These are phyloP conservation scores for Colletotrichum eleusines DNA, from an alignment of 2,329 filamentous ascomycete genomes.

Conservation along the genomic window DNA sequence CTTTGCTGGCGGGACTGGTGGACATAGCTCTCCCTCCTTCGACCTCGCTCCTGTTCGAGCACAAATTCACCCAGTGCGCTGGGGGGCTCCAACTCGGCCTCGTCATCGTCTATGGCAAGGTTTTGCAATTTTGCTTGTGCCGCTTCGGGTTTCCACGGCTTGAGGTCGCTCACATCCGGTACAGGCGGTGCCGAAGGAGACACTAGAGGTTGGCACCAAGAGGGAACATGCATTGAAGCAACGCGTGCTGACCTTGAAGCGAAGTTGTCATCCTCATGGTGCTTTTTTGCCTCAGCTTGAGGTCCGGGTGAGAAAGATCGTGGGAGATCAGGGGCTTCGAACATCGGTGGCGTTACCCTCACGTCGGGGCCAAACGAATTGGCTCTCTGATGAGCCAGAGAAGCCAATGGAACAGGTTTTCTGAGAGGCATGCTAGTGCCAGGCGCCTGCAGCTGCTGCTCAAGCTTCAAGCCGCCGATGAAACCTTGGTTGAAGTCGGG, in stretches of 20 bases:
- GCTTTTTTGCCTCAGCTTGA: neutral
- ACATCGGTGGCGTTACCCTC: constrained; percentile 20
- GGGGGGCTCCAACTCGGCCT: constrained; percentile 19
- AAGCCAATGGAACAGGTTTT: constrained; percentile 19
- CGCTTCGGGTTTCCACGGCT: constrained; percentile 46
- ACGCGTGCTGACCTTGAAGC: constrained; percentile 5
- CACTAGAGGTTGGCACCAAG: constrained; percentile 46
- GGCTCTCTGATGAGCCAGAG: constrained; percentile 27
- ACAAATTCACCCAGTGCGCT: constrained; percentile 31
- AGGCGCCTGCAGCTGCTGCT: constrained; percentile 53
- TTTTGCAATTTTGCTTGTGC: constrained; percentile 7
- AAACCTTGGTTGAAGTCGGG: constrained; percentile 50
- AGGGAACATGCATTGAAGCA: constrained; percentile 13
- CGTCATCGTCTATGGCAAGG: neutral
- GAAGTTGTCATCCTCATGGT: neutral
- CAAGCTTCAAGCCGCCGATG: constrained; percentile 57
- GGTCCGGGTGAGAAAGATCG: constrained; percentile 28
- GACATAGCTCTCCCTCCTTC: constrained; percentile 38
- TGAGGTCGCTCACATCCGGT: constrained; percentile 51
- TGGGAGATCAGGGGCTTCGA: constrained; percentile 11
- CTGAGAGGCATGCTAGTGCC: neutral
- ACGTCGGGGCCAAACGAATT: constrained; percentile 36
- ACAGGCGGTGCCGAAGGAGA: constrained; percentile 47
- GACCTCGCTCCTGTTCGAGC: constrained; percentile 30
- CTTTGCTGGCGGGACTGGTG: constrained; percentile 40